A percentile compares a stretch with the other conserved stretches of the same genome.
phyloP scores from a whole-genome alignment of 257 asterid species.

The Scutellaria barbata region DNA sequence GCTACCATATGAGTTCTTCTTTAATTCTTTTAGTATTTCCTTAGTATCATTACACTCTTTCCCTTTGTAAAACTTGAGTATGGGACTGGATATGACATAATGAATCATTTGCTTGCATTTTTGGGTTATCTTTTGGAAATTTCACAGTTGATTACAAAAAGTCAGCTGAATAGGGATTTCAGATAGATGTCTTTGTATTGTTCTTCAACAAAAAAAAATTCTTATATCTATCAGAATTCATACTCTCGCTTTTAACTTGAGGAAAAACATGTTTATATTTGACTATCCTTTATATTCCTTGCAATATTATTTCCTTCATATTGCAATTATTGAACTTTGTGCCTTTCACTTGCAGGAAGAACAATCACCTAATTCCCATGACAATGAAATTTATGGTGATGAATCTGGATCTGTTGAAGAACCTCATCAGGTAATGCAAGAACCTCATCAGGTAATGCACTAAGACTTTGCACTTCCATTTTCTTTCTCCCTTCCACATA shows the following conservation, averaged over 20 bases:
- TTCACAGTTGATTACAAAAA: neutral
- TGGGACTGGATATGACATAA: neutral
- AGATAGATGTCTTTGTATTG: neutral
- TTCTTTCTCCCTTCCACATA: neutral
- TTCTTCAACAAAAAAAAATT: neutral
- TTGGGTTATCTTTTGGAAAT: neutral
- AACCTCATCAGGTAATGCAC: slow-evolving; percentile 53
- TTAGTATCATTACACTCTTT: neutral
- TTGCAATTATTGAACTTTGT: slow-evolving; percentile 1
- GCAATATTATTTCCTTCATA: neutral
- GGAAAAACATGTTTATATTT: neutral
- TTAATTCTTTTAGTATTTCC: neutral
- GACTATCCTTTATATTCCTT: neutral
- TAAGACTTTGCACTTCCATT: neutral
- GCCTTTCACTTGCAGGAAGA: slow-evolving; percentile 61
- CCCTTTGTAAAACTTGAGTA: neutral
- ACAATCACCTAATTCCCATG: slow-evolving; percentile 48
- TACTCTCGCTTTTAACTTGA: neutral
- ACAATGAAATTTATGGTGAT: slow-evolving; percentile 40
- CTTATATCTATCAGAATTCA: neutral
- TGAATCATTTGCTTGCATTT: neutral
- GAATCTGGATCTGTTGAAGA: slow-evolving; percentile 49
- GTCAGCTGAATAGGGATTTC: neutral
- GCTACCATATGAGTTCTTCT: neutral
- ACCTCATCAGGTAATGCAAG: slow-evolving; percentile 54